phyloP scores from a whole-genome alignment of 768 basidiomycete genomes.

The Calocybe gangraenosa region DNA sequence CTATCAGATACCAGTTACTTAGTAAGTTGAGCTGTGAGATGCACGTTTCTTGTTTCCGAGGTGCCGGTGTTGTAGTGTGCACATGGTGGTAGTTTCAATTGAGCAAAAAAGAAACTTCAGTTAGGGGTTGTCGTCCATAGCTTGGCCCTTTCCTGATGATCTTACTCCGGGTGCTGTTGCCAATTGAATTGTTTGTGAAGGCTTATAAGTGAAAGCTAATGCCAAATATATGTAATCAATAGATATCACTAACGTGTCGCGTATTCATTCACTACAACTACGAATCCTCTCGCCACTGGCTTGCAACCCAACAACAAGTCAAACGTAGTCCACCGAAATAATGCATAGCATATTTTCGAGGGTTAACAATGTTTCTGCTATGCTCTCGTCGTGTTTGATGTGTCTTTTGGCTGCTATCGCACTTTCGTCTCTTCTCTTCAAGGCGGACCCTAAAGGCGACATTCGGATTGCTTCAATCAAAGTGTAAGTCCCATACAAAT shows the following conservation, averaged over 20 bases:
- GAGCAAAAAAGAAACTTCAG: no score
- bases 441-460: slow-evolving; percentile 51
- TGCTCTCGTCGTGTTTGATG: slow-evolving; percentile 75
- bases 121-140: no score
- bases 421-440: slow-evolving; percentile 66
- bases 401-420: slow-evolving; percentile 66
- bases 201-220: not conserved
- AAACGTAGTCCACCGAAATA: no score
- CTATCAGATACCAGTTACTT: no score
- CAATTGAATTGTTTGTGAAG: not conserved
- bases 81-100: no score
- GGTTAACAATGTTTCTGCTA: slow-evolving; percentile 68
- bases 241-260: slow-evolving; percentile 2
- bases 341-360: slow-evolving; percentile 75
- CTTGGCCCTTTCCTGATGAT: no score
- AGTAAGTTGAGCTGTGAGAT: no score
- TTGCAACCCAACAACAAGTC: no score
- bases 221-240: slow-evolving; percentile 4
- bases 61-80: no score
- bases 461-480: slow-evolving; percentile 63
- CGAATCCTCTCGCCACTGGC: not conserved
- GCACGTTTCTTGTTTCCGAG: no score
- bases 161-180: no score
- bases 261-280: not conserved
- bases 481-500: slow-evolving; percentile 79